A percentile compares a stretch with the other conserved stretches of the same genome.
Evolutionary conservation across 306 rosid species (phyloP).

Genomic region (Vicia sativa): DNA sequence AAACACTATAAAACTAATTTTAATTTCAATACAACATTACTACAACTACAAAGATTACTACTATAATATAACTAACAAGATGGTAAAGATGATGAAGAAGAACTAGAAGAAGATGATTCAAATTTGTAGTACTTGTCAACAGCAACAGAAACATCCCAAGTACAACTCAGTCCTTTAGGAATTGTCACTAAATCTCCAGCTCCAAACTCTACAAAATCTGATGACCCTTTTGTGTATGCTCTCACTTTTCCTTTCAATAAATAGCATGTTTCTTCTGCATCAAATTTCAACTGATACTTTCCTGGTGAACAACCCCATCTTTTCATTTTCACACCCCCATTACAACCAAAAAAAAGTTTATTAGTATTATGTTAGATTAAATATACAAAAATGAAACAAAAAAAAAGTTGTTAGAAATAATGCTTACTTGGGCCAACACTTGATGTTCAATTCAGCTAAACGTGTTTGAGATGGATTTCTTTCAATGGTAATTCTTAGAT

Average conservation of each 20-base stretch:
- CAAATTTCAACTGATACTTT: conserved; percentile 84
- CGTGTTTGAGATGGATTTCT: conserved; percentile 82
- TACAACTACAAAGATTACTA: neutral
- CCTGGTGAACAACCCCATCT: conserved; percentile 99
- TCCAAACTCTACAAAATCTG: conserved; percentile 85
- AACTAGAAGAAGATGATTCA: conserved; percentile 56
- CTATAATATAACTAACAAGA: no score
- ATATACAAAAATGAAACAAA: neutral
- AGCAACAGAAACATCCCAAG: conserved; percentile 95
- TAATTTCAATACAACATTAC: neutral
- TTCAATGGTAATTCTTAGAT: conserved; percentile 71
- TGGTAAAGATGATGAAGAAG: neutral
- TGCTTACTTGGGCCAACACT: conserved; percentile 92
- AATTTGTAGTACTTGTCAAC: conserved; percentile 95
- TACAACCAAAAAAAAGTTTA: neutral
- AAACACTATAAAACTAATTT: no score
- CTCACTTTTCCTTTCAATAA: conserved; percentile 88
- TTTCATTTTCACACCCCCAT: neutral
- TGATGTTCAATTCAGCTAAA: conserved; percentile 73
- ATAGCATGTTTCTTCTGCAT: conserved; percentile 94
- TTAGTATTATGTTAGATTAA: neutral
- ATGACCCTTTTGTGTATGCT: conserved; percentile 78
- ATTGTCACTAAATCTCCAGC: conserved; percentile 93
- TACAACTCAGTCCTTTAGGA: conserved; percentile 92
- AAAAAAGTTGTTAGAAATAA: neutral